Conservation (phyloP, 2,329 filamentous ascomycete genomes). For the Talaromyces piceae region DNA sequence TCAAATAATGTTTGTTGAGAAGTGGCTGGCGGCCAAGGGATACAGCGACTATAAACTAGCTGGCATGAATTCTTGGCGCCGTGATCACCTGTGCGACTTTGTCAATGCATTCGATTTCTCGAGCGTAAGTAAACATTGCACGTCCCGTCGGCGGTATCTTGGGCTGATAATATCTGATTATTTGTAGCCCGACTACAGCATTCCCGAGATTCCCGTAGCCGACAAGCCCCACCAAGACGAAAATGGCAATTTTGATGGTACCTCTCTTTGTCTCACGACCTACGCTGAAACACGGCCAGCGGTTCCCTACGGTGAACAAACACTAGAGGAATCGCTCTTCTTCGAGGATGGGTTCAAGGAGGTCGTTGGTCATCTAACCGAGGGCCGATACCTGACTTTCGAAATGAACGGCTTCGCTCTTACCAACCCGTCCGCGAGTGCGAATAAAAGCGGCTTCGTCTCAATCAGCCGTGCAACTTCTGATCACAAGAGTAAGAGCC, state of each 20-base stretch:
- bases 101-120: conserved; percentile 38
- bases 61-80: conserved; percentile 41
- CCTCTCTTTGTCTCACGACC: conserved; percentile 37
- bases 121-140: conserved; percentile 19
- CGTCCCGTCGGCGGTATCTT: neutral
- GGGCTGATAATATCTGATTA: neutral
- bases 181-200: conserved; percentile 40
- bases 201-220: conserved; percentile 42
- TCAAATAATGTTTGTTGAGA: conserved; percentile 48
- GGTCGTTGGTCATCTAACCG: conserved; percentile 46
- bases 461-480: conserved; percentile 19
- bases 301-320: conserved; percentile 43
- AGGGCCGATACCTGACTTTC: conserved; percentile 49
- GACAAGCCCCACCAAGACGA: conserved; percentile 36
- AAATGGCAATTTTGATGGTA: conserved; percentile 40
- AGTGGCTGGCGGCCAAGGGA: conserved; percentile 42
- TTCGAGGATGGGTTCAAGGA: conserved; percentile 51
- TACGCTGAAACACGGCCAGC: conserved; percentile 34
- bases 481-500: conserved; percentile 33
- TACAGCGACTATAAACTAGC: conserved; percentile 28
- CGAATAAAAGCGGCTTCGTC: conserved; percentile 13
- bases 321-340: conserved; percentile 24
- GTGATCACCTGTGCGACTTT: conserved; percentile 43
- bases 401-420: conserved; percentile 42
- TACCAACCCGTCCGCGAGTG: conserved; percentile 20